Percentiles rank a stretch among this genome's conserved stretches.
Conservation (phyloP, 768 basidiomycete species). For the Obba rivulosa region DNA sequence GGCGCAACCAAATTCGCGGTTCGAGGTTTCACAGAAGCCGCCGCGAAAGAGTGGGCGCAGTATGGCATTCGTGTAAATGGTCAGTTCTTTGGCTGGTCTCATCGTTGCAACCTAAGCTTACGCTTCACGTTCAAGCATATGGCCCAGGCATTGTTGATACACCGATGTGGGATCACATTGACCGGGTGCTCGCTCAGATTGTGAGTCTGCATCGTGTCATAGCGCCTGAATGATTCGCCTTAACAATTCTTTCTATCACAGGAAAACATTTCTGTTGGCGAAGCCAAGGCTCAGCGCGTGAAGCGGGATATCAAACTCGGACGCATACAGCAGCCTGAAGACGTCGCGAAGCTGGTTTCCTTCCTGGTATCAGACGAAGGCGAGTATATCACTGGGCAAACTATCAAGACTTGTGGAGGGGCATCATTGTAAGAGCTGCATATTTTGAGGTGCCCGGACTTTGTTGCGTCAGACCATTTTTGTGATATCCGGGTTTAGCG, state of each 20-base stretch:
- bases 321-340: slow-evolving; percentile 27
- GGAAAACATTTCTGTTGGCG: slow-evolving; percentile 23
- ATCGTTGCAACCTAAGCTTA: background rate
- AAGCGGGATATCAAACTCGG: slow-evolving; percentile 25
- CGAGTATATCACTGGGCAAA: slow-evolving; percentile 29
- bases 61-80: slow-evolving; percentile 30
- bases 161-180: slow-evolving; percentile 30
- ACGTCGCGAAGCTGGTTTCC: slow-evolving; percentile 29
- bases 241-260: slow-evolving; percentile 2
- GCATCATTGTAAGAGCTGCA: slow-evolving; percentile 17
- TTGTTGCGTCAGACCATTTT: no score
- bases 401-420: slow-evolving; percentile 27
- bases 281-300: slow-evolving; percentile 23
- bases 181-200: slow-evolving; percentile 23
- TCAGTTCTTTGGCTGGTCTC: background rate
- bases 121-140: slow-evolving; percentile 15
- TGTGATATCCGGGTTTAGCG: no score
- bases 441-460: no score
- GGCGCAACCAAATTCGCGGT: slow-evolving; percentile 30
- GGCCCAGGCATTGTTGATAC: slow-evolving; percentile 28
- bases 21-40: slow-evolving; percentile 27
- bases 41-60: slow-evolving; percentile 28
- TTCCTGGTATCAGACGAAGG: slow-evolving; percentile 28
- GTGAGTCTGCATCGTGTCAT: slow-evolving; percentile 9
- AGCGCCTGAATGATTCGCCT: background rate